Evolutionary conservation across 148 eudicot genomes (phyloP), one percentile per base, ranked within the genome.

Genomic region (Selenicereus undatus): DNA sequence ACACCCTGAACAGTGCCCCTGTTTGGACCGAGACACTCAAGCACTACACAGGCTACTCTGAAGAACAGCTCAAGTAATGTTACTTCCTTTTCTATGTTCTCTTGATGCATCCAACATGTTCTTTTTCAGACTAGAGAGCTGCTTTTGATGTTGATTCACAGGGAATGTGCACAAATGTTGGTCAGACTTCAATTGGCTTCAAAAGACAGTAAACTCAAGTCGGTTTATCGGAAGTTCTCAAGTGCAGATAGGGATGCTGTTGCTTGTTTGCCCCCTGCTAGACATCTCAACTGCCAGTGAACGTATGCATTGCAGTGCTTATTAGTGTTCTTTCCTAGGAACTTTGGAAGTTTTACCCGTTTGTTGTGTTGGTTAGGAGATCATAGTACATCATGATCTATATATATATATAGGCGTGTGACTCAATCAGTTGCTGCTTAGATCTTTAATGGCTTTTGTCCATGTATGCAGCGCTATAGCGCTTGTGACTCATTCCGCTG

Each of bases 81-180:
- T 2, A 3, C 45, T 8, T 5, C 12, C 20, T 20, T 80, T 35
- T 43, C 8, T 64, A 24, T 62, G 0, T 18, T 24, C 52, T 22
- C 3, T 0, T 17, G 27, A 24, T 32, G 2, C 20, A 2, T 64
- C 8, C 12, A 9, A n/a, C 68, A 29, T 27, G 32, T 6, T 4
- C 60, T 21, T 43, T 20, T 74, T 56, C 58, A 71, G 10, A 27
- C 29, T n/a, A 27, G 66, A 11, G 66, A 11, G 32, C 39, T 21
- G 16, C 22, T 21, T 48, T 50, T 35, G 13, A n/a, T 64, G 29
- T 64, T 68, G 13, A 27, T 52, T 29, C 45, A 29, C 86, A 92
- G 93, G 85, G 91, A 88, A 18, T 94, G 98, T 78, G 94, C 91
- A 71, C 89, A 88, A 82, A 82, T 84, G 80, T 81, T 94, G 83